phyloP scores from a whole-genome alignment of 2,329 filamentous ascomycete genomes.

The Cladosporium sp. region DNA sequence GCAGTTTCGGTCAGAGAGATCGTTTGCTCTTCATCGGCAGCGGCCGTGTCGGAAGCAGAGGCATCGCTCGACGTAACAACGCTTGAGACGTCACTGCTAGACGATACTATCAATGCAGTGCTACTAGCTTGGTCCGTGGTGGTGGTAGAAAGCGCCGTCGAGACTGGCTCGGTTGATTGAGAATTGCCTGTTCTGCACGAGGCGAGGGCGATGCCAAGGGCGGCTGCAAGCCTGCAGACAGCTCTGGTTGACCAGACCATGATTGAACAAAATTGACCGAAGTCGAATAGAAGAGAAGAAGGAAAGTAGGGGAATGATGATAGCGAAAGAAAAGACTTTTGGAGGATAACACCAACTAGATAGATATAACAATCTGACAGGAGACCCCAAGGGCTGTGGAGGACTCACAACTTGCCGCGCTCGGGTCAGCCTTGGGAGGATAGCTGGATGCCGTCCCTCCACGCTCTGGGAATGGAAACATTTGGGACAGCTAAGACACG shows the following conservation, averaged over 20 bases:
- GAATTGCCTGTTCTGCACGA: conserved; percentile 3
- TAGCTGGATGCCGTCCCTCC: neutral
- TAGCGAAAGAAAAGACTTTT: neutral
- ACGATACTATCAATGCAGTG: neutral
- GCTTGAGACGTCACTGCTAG: neutral
- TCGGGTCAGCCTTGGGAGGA: neutral
- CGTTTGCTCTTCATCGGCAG: neutral
- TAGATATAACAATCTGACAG: conserved; percentile 4
- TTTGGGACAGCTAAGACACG: conserved; percentile 8
- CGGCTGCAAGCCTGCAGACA: conserved; percentile 7
- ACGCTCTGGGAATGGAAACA: conserved; percentile 4
- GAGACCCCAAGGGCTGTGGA: neutral
- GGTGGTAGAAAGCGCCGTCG: conserved; percentile 6
- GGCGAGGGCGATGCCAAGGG: conserved; percentile 4
- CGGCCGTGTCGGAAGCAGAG: neutral
- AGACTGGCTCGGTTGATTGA: neutral
- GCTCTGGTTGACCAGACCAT: conserved; percentile 4
- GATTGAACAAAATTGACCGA: neutral
- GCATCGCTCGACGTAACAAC: neutral
- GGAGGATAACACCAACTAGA: neutral
- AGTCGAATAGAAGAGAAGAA: neutral
- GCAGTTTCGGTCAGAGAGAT: conserved; percentile 5
- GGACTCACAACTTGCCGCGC: neutral
- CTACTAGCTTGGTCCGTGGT: neutral
- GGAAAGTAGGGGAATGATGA: neutral